Conservation (phyloP, 139 green algal genomes). For the Yamagishiella unicocca region DNA sequence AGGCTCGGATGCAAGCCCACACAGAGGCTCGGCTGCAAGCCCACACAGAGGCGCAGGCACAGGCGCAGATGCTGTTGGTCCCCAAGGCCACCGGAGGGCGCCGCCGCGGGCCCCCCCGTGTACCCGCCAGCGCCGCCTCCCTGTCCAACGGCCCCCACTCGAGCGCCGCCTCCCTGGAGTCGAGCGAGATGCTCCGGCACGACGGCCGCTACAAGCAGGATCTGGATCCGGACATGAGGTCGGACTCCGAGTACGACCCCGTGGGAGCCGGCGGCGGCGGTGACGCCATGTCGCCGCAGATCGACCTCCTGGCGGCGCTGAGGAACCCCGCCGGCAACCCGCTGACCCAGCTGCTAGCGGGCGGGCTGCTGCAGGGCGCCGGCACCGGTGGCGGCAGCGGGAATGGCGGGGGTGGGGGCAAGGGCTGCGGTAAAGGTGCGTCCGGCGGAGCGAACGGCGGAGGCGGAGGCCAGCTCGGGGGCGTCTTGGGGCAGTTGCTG, state of each 20-base stretch:
- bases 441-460: not conserved
- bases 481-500: slow-evolving; percentile 26
- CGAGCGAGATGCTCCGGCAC: slow-evolving; percentile 4
- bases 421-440: not conserved
- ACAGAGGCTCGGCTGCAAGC: not conserved
- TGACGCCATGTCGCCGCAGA: not conserved
- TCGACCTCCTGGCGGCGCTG: slow-evolving; percentile 36
- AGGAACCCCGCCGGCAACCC: not conserved
- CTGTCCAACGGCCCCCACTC: slow-evolving; percentile 4
- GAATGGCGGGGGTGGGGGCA: too few relatives aligned
- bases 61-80: not conserved
- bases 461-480: not conserved
- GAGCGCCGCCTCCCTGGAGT: not conserved
- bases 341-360: slow-evolving; percentile 1
- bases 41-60: not conserved
- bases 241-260: slow-evolving; percentile 29
- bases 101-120: slow-evolving; percentile 1
- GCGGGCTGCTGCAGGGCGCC: not conserved
- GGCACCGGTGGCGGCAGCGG: not conserved
- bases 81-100: not conserved
- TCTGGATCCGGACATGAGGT: not conserved
- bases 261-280: not conserved
- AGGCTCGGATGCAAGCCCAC: not conserved
- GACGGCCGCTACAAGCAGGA: slow-evolving; percentile 18
- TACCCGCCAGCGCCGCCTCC: not conserved